Evolutionary conservation across 805 yeast species (phyloP), one percentile per base, ranked within the genome.

Genomic region (Barnettozyma sp.): DNA sequence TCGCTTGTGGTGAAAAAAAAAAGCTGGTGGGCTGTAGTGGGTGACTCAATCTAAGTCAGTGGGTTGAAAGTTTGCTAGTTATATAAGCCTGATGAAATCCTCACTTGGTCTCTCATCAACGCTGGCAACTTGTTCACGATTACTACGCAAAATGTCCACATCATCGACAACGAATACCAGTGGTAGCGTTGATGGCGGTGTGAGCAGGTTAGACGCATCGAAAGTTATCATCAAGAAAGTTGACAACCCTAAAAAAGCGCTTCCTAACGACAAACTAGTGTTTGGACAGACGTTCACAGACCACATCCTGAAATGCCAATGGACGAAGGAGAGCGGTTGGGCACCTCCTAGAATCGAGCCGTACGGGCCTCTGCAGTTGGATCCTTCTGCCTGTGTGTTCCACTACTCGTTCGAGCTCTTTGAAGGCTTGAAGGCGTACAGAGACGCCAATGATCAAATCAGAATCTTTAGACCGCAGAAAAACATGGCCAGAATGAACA

Each of bases 321-420:
- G 97, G 95, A 73, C 75, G 40, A 66, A 66, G 21, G 67, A 69
- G 37, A 54, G 62, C 4, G 97, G 97, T 34, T 90, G 98, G 98
- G 81, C 66, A 9, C 62, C 73, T n/a, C 97, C 98, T 30, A 74
- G 73, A 56, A 88, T 90, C 59, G 73, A 74, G 46, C 97, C 97
- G 17, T 87, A 84, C 58, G 88, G 80, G 35, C 75, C 76, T 34
- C 63, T 90, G 36, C 52, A 68, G 13, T 60, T 90, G 40, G 96
- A 88, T 54, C 98, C 98, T 19, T 78, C 95, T 15, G 65, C 92
- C 14, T 75, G 83, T 58, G 97, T 88, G 22, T 78, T 90, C 65
- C 98, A 90, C 68, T 90, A 90, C 55, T 90, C 94, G 5, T 90
- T 92, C 55, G 95, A 86, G 62, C 73, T 90, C 41, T 92, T 90